phyloP scores from a whole-genome alignment of 1,284 basidiomycete species.

The Wolfiporia cocos region DNA sequence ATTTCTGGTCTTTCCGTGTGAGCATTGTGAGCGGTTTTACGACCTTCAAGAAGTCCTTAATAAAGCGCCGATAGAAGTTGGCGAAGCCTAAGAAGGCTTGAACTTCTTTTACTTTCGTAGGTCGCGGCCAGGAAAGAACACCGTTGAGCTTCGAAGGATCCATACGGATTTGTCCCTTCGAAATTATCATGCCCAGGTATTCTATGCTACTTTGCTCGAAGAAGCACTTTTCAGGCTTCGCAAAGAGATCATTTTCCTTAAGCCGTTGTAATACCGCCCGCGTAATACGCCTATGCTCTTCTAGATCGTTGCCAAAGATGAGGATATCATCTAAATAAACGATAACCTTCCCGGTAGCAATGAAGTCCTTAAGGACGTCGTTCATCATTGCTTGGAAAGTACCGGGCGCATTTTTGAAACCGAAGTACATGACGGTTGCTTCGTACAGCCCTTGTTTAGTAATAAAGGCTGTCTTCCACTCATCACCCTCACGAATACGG shows the following conservation, averaged over 20 bases:
- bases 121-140: conserved; percentile 29
- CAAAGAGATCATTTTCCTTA: conserved; percentile 19
- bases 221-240: conserved; percentile 30
- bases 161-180: conserved; percentile 24
- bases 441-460: conserved; percentile 20
- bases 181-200: conserved; percentile 34
- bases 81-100: conserved; percentile 24
- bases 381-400: conserved; percentile 23
- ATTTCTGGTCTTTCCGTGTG: conserved; percentile 2
- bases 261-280: conserved; percentile 27
- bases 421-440: conserved; percentile 28
- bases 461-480: conserved; percentile 13
- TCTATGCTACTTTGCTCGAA: conserved; percentile 25
- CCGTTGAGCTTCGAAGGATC: conserved; percentile 28
- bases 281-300: conserved; percentile 15
- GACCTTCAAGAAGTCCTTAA: conserved; percentile 25
- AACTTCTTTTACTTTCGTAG: conserved; percentile 19
- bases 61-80: conserved; percentile 4
- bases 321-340: conserved; percentile 26
- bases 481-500: conserved; percentile 10
- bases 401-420: conserved; percentile 29
- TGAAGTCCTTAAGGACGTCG: conserved; percentile 18
- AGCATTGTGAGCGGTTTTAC: conserved; percentile 21
- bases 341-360: conserved; percentile 11
- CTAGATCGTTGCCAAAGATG: conserved; percentile 12